Evolutionary conservation across 306 rosid genomes (phyloP).

Genomic region (Gillenia trifoliata): DNA sequence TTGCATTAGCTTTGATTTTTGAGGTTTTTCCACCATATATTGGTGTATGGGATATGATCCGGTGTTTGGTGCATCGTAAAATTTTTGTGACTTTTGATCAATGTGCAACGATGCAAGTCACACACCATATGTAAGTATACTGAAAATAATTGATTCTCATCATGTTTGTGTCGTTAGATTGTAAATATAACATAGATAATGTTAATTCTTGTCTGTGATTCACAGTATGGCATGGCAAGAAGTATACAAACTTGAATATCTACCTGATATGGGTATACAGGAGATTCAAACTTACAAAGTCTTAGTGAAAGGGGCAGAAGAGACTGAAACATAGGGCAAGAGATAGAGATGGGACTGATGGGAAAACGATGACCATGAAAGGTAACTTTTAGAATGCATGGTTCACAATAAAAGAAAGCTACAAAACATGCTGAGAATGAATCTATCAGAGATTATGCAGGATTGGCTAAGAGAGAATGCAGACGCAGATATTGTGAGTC

Average conservation of each 20-base stretch:
- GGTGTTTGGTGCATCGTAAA: neutral
- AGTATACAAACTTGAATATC: too few species aligned
- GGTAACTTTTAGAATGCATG: slow-evolving; percentile 54
- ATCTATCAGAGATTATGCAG: slow-evolving; percentile 31
- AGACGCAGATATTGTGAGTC: neutral
- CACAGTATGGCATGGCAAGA: too few species aligned
- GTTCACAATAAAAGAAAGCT: slow-evolving; percentile 61
- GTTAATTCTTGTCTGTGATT: too few species aligned
- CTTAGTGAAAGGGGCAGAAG: too few species aligned
- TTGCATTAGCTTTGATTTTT: neutral
- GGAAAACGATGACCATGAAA: slow-evolving; percentile 54
- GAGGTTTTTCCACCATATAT: neutral
- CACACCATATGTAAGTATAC: neutral
- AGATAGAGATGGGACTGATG: slow-evolving; percentile 49
- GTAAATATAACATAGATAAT: too few species aligned
- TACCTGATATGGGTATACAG: too few species aligned
- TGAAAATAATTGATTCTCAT: too few species aligned
- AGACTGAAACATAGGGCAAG: neutral
- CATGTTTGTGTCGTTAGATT: too few species aligned
- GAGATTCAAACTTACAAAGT: neutral
- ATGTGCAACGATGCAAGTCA: neutral
- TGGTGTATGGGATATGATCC: neutral
- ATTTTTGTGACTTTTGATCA: too few species aligned
- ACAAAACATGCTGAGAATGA: slow-evolving; percentile 39
- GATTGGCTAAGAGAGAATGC: slow-evolving; percentile 10